Percentiles rank a stretch among this genome's conserved stretches.
phyloP scores from a whole-genome alignment of 768 basidiomycete genomes.

The Xanthoconium purpureum region DNA sequence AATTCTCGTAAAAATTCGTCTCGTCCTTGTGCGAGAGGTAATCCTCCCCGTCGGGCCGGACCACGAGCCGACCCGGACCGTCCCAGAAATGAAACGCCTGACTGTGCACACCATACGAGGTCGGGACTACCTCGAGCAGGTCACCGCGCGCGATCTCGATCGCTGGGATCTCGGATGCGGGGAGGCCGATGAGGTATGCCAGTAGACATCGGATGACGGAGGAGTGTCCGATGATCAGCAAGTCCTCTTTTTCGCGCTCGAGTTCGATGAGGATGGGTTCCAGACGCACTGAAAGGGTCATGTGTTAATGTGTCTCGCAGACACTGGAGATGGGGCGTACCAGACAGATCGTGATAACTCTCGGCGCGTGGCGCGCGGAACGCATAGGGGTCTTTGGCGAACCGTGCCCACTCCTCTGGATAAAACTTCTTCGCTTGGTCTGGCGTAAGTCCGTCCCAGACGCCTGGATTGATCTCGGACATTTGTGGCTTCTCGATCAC shows the following conservation, averaged over 20 bases:
- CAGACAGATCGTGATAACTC: conserved; percentile 93
- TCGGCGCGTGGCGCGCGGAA: conserved; percentile 92
- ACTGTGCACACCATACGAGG: conserved; percentile 86
- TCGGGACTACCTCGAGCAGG: conserved; percentile 87
- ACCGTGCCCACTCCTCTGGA: conserved; percentile 91
- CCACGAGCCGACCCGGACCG: conserved; percentile 65
- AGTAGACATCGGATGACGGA: conserved; percentile 96
- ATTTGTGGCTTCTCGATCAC: conserved; percentile 96
- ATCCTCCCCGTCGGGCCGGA: conserved; percentile 34
- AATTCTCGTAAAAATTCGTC: conserved; percentile 87
- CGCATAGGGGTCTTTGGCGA: conserved; percentile 88
- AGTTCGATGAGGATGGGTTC: conserved; percentile 91
- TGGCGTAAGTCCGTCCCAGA: conserved; percentile 94
- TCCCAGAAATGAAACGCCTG: conserved; percentile 93
- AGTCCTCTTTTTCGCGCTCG: conserved; percentile 90
- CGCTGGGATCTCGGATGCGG: conserved; percentile 94
- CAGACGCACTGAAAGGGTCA: conserved; percentile 66
- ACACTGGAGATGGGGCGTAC: conserved; percentile 37
- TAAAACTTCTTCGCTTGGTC: conserved; percentile 88
- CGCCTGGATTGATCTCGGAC: conserved; percentile 96
- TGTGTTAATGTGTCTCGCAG: background rate
- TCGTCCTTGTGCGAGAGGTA: conserved; percentile 48
- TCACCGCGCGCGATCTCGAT: conserved; percentile 97
- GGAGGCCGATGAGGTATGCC: conserved; percentile 89
- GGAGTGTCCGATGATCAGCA: conserved; percentile 95